Base-by-base conservation (phyloP, 257 asterid genomes). In the Vinca minor region DNA sequence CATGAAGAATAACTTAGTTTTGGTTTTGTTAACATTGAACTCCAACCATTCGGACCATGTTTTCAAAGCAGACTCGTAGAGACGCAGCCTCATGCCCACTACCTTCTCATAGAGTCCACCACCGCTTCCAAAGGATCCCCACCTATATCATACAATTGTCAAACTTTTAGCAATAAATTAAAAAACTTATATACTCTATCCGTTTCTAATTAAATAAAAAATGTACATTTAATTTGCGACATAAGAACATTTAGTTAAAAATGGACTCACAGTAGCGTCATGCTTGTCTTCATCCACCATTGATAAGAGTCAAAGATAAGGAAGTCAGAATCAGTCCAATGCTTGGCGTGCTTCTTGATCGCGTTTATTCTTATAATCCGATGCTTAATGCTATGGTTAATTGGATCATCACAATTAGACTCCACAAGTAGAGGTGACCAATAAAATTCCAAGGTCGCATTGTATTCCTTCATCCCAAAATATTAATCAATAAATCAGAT, bases 361-460 rank as follows among this genome's bases (percentile, higher is more conserved):
- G 85, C 71, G 6, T 81, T 84, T 39, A 85, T 85, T 78, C 94
- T 77, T 21, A 85, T 89, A 28, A 85, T 83, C 0, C 97, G 84
- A 1, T 87, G 86, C 0, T 84, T 85, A 14, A 91, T 46, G 7
- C 92, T 88, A 64, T 91, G 97, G 75, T 64, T 73, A 5, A 73
- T 75, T 3, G 96, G 97, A 36, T 91, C 85, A 15, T 91, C 97
- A 0, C 93, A 91, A 62, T 91, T 91, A 18, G 97, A 90, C 72
- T 90, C 97, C 35, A 85, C 92, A 57, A 90, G 66, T 81, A 90
- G 65, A 5, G 97, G 97, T 0, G 89, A 85, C 97, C 97, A 90
- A 46, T 90, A 90, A 26, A 87, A 87, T 50, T 87, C 95, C 26
- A 90, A 77, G 65, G 78, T 76, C 4, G 89, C 95, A 80, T 91